phyloP scores from a whole-genome alignment of 2,329 filamentous ascomycete species.

The Emmonsiellopsis sp. region DNA sequence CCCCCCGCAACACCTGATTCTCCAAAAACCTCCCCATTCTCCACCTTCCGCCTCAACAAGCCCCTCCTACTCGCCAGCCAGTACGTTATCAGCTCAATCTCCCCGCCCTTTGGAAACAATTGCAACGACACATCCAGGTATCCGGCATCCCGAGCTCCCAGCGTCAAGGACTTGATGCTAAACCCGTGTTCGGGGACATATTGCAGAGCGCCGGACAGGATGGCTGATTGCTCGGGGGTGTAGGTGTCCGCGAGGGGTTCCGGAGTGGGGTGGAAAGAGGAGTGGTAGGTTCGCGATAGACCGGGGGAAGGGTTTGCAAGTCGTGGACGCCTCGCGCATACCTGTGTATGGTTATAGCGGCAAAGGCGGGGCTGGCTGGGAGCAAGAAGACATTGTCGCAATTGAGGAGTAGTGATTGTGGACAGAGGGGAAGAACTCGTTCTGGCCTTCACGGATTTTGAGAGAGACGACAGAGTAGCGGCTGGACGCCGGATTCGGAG shows the following conservation, averaged over 20 bases:
- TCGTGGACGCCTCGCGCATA: not conserved
- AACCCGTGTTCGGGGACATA: conserved; percentile 81
- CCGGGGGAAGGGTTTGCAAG: conserved; percentile 15
- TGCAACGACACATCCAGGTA: conserved; percentile 81
- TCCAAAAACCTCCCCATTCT: conserved; percentile 8
- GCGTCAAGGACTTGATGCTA: conserved; percentile 60
- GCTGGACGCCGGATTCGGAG: not conserved
- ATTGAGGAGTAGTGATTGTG: not conserved
- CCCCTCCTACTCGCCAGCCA: conserved; percentile 34
- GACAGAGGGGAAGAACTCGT: not conserved
- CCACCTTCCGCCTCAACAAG: conserved; percentile 25
- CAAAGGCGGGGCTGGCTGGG: not conserved
- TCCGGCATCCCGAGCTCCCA: conserved; percentile 74
- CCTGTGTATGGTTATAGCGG: not conserved
- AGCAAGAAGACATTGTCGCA: not conserved
- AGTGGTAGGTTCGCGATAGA: conserved; percentile 53
- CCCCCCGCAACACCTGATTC: conserved; percentile 2
- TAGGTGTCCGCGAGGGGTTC: conserved; percentile 49
- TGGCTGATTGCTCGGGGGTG: conserved; percentile 56
- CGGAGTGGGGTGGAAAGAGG: conserved; percentile 57
- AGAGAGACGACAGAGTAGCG: not conserved
- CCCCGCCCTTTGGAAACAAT: conserved; percentile 68
- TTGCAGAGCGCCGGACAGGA: conserved; percentile 69
- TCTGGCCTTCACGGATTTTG: not conserved
- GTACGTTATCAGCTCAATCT: conserved; percentile 64